These are phyloP conservation scores for Pseudogymnoascus verrucosus DNA, from an alignment of 2,329 filamentous ascomycete species.

Conservation along the genomic window DNA sequence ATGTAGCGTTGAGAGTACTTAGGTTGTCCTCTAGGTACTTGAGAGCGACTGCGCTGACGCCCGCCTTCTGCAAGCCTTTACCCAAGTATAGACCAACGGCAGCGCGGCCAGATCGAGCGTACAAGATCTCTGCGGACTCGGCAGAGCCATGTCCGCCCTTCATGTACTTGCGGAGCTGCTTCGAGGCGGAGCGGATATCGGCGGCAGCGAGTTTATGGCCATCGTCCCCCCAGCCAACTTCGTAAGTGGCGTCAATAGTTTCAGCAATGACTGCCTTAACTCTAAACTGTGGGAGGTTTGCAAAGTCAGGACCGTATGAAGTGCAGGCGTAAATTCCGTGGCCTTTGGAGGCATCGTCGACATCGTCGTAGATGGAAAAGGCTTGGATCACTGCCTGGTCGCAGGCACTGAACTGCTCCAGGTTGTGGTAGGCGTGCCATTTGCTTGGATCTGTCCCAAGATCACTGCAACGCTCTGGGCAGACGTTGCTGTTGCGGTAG, in stretches of 20 bases:
- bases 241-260: constrained; percentile 20
- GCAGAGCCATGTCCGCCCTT: constrained; percentile 19
- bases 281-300: constrained; percentile 7
- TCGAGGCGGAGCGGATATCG: constrained; percentile 20
- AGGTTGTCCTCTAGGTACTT: constrained; percentile 16
- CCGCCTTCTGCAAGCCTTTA: constrained; percentile 19
- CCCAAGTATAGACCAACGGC: constrained; percentile 32
- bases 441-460: not conserved
- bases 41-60: constrained; percentile 10
- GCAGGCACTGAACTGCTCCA: constrained; percentile 25
- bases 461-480: not conserved
- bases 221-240: constrained; percentile 26
- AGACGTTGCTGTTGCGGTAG: not conserved
- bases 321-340: constrained; percentile 29
- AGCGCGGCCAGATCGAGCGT: constrained; percentile 24
- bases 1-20: constrained; percentile 17
- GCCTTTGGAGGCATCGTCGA: constrained; percentile 24
- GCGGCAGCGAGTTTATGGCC: constrained; percentile 17
- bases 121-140: constrained; percentile 24
- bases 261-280: constrained; percentile 8
- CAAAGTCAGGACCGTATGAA: constrained; percentile 20
- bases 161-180: constrained; percentile 27
- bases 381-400: constrained; percentile 26
- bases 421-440: constrained; percentile 4
- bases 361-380: constrained; percentile 29